phyloP scores from a whole-genome alignment of 2,329 filamentous ascomycete genomes.

The Penicillium sp. region DNA sequence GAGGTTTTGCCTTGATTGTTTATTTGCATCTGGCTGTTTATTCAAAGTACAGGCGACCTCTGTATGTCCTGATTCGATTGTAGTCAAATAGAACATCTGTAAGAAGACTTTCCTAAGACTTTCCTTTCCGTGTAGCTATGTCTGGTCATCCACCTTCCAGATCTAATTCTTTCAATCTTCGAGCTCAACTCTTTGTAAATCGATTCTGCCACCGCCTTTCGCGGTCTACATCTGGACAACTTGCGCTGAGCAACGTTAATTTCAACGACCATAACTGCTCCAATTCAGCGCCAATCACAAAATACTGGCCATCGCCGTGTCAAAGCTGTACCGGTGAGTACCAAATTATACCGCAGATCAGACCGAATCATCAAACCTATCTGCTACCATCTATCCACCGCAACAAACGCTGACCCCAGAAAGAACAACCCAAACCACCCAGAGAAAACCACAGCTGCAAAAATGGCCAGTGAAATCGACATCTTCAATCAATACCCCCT shows the following conservation, averaged over 20 bases:
- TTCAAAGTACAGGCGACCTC: not conserved
- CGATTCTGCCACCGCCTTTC: slow-evolving; percentile 23
- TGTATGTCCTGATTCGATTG: slow-evolving; percentile 6
- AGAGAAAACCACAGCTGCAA: slow-evolving; percentile 6
- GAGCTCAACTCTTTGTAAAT: too few relatives aligned
- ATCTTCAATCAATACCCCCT: slow-evolving; percentile 75
- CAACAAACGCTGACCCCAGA: slow-evolving; percentile 4
- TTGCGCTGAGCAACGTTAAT: slow-evolving; percentile 13
- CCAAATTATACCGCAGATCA: too few relatives aligned
- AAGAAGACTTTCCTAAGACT: not conserved
- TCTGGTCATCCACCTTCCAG: too few relatives aligned
- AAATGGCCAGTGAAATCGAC: slow-evolving; percentile 31
- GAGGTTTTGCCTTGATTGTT: slow-evolving; percentile 4
- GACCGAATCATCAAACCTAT: too few relatives aligned
- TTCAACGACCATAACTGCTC: not conserved
- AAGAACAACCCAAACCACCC: not conserved
- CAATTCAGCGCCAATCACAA: not conserved
- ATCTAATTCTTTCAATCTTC: too few relatives aligned
- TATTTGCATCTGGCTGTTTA: not conserved
- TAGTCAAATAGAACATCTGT: slow-evolving; percentile 7
- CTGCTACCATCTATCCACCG: not conserved
- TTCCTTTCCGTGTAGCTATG: too few relatives aligned
- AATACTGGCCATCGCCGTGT: too few relatives aligned
- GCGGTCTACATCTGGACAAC: slow-evolving; percentile 19
- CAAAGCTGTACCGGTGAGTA: too few relatives aligned